phyloP scores from a whole-genome alignment of 257 asterid genomes.

The Lithospermum erythrorhizon region DNA sequence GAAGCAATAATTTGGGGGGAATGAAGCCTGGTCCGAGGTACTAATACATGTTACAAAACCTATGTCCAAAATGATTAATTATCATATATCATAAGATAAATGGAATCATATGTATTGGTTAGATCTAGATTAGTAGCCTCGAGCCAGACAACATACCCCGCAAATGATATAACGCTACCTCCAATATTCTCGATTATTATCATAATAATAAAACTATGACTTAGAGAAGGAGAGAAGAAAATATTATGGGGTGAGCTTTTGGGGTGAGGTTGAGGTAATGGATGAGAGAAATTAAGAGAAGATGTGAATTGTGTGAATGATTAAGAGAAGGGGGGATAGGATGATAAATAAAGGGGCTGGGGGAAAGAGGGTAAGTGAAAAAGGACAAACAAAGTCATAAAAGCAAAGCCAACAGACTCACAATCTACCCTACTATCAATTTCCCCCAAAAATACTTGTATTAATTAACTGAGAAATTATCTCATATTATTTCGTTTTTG shows the following conservation, averaged over 20 bases:
- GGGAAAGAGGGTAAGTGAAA: conserved; percentile 21
- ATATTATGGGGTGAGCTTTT: background rate
- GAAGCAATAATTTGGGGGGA: conserved; percentile 82
- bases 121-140: conserved; percentile 61
- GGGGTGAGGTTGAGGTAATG: background rate
- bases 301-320: conserved; percentile 5
- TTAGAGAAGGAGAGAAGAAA: background rate
- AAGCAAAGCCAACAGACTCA: conserved; percentile 36
- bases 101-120: background rate
- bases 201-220: background rate
- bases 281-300: background rate
- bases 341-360: conserved; percentile 42
- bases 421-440: conserved; percentile 33
- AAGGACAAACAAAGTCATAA: conserved; percentile 63
- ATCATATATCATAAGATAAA: background rate
- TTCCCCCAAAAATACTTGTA: conserved; percentile 3
- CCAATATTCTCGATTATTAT: conserved; percentile 6
- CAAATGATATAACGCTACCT: conserved; percentile 42
- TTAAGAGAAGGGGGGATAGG: conserved; percentile 7
- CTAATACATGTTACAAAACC: conserved; percentile 25
- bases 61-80: conserved; percentile 7
- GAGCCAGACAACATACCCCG: conserved; percentile 99
- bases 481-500: too few relatives aligned
- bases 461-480: too few relatives aligned
- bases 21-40: conserved; percentile 99